Evolutionary conservation across 2,329 filamentous ascomycete genomes (phyloP).

Genomic region (Rhynchosporium secalis): DNA sequence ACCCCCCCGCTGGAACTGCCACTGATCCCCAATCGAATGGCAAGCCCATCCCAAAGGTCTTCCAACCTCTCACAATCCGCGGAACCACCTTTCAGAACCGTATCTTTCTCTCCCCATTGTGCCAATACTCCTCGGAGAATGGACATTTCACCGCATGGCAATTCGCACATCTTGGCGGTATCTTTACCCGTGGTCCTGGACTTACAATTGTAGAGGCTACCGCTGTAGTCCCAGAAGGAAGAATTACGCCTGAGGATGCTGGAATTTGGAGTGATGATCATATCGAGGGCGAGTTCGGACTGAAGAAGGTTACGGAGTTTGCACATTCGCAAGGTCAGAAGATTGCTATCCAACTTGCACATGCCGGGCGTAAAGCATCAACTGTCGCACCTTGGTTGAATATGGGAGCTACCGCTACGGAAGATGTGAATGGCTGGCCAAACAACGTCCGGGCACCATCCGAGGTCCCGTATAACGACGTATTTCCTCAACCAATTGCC

Average conservation of each 20-base stretch:
- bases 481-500: constrained; percentile 62
- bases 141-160: constrained; percentile 81
- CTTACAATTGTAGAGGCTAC: constrained; percentile 79
- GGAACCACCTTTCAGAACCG: constrained; percentile 65
- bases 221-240: constrained; percentile 70
- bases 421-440: constrained; percentile 57
- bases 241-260: constrained; percentile 77
- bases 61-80: constrained; percentile 44
- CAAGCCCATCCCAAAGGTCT: constrained; percentile 51
- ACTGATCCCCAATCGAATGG: constrained; percentile 48
- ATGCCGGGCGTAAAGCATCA: constrained; percentile 73
- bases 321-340: constrained; percentile 76
- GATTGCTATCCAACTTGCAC: constrained; percentile 77
- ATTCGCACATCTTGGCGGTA: constrained; percentile 77
- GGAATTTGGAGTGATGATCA: constrained; percentile 87
- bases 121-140: constrained; percentile 66
- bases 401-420: constrained; percentile 51
- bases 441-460: constrained; percentile 54
- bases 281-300: constrained; percentile 55
- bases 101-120: constrained; percentile 63
- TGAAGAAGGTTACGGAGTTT: constrained; percentile 73
- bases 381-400: constrained; percentile 64
- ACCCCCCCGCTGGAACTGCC: constrained; percentile 47
- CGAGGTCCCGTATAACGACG: constrained; percentile 58
- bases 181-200: constrained; percentile 72